Evolutionary conservation across 345 rosid genomes (phyloP), one percentile per base, ranked within the genome.

Genomic region (Bruguiera sexangula): DNA sequence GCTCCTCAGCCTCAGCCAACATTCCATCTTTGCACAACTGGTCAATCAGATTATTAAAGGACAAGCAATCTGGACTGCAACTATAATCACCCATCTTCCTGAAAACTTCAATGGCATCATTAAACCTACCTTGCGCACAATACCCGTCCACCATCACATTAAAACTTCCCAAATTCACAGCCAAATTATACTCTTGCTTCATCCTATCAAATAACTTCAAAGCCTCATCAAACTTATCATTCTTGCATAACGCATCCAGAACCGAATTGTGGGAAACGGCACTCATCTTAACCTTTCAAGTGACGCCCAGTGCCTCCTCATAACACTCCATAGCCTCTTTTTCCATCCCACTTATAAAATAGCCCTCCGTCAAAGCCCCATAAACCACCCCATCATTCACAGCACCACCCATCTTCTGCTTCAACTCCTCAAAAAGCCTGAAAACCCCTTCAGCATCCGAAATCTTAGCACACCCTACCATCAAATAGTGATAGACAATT

Each of bases 61-160:
- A 88, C 51, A 89, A 71, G 4, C 84, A 78, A 75, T 91, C 97
- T 0, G 95, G 91, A 69, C 70, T 83, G 70, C 95, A 89, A 66
- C 88, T 85, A 75, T 80, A 87, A 55, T 83, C 78, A 46, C 83
- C 80, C 88, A 88, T 88, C 76, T 73, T 83, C 86, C 82, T 78
- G 46, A 91, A 94, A 75, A 83, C 85, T 39, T 86, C 85, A 62
- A 91, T 63, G 2, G 96, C 95, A 29, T 91, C 95, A 53, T 62
- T 79, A 70, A 88, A 94, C 80, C 73, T 86, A 32, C 83, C 85
- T 66, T 86, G 81, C 1, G 73, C 81, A 21, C 92, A 91, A 72
- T 84, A 88, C 20, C 98, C 97, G 82, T 88, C 89, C 3, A 75
- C 89, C 84, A 89, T 84, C 37, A 89, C 97, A 78, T 94, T 94